Evolutionary conservation across 352 stramenopile species (phyloP).

Genomic region (Pythium pyrilobum): DNA sequence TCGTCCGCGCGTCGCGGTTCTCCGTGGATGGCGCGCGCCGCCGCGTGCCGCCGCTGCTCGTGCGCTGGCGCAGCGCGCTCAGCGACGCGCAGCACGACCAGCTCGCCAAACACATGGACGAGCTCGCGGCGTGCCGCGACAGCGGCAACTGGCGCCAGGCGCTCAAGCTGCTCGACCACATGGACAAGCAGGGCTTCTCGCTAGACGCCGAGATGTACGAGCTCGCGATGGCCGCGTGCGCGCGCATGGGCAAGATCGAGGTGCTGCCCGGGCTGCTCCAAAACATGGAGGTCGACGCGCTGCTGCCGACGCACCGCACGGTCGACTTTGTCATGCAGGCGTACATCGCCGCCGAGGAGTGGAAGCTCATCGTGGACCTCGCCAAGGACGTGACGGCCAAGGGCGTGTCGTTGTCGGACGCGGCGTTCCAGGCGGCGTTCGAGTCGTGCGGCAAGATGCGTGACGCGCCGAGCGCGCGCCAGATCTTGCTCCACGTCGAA

Average conservation of each 20-base stretch:
- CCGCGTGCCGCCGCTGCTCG: not conserved
- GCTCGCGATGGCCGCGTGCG: slow-evolving; percentile 66
- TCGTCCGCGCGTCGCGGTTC: not conserved
- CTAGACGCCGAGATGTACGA: slow-evolving; percentile 77
- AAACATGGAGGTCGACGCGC: slow-evolving; percentile 71
- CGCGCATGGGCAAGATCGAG: slow-evolving; percentile 76
- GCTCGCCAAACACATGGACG: slow-evolving; percentile 26
- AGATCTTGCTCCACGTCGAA: slow-evolving; percentile 44
- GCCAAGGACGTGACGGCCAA: slow-evolving; percentile 34
- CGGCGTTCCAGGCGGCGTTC: slow-evolving; percentile 69
- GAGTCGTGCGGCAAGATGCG: slow-evolving; percentile 61
- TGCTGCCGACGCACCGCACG: slow-evolving; percentile 54
- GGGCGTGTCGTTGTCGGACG: slow-evolving; percentile 51
- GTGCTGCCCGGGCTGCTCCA: slow-evolving; percentile 65
- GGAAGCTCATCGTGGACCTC: slow-evolving; percentile 48
- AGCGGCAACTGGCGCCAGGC: slow-evolving; percentile 68
- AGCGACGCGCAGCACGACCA: slow-evolving; percentile 12
- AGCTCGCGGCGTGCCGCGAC: slow-evolving; percentile 47
- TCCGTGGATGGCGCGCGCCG: not conserved
- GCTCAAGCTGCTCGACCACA: slow-evolving; percentile 64
- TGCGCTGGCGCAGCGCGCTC: slow-evolving; percentile 13
- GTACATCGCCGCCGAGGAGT: slow-evolving; percentile 66
- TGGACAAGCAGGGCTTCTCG: slow-evolving; percentile 48
- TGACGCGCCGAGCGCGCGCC: slow-evolving; percentile 39
- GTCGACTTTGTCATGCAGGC: slow-evolving; percentile 81